A percentile compares a stretch with the other conserved stretches of the same genome.
Evolutionary conservation across 2,329 filamentous ascomycete species (phyloP).

Genomic region (Decorospora gaudefroyi): DNA sequence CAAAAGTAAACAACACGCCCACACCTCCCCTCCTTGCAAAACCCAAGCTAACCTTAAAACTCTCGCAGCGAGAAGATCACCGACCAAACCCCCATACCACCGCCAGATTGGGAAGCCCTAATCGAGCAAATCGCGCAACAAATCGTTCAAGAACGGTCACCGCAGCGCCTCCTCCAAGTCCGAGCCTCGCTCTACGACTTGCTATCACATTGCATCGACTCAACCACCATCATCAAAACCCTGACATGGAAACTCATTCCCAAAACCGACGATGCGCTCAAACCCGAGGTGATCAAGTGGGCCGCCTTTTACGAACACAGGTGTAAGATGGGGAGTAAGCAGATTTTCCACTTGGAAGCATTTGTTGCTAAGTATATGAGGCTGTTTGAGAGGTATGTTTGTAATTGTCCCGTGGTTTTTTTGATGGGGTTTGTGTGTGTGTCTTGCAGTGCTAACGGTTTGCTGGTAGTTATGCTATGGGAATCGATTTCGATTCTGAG

Average conservation of each 20-base stretch:
- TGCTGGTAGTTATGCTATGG: constrained; percentile 66
- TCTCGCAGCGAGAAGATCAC: constrained; percentile 78
- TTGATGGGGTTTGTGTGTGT: too few relatives aligned
- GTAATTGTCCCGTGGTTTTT: background rate
- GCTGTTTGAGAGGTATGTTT: constrained; percentile 79
- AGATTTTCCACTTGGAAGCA: constrained; percentile 96
- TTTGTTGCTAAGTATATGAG: constrained; percentile 99
- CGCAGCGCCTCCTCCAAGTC: constrained; percentile 82
- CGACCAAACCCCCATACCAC: constrained; percentile 85
- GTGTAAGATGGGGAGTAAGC: constrained; percentile 87
- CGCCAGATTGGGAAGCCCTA: constrained; percentile 94
- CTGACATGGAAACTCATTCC: constrained; percentile 90
- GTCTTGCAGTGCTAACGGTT: too few relatives aligned
- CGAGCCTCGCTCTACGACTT: constrained; percentile 96
- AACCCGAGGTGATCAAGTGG: constrained; percentile 93
- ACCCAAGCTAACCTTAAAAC: constrained; percentile 17
- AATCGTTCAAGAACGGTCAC: constrained; percentile 91
- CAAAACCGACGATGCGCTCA: constrained; percentile 84
- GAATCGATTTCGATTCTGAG: constrained; percentile 59
- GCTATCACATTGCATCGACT: constrained; percentile 93
- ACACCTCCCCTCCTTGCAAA: background rate
- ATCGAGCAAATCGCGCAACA: constrained; percentile 89
- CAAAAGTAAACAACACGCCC: constrained; percentile 87
- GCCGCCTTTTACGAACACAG: constrained; percentile 96
- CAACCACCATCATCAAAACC: constrained; percentile 91